A percentile compares a stretch with the other conserved stretches of the same genome.
These are phyloP conservation scores for Ophiosphaerella narmari DNA, from an alignment of 2,329 filamentous ascomycete genomes.

Conservation along the genomic window DNA sequence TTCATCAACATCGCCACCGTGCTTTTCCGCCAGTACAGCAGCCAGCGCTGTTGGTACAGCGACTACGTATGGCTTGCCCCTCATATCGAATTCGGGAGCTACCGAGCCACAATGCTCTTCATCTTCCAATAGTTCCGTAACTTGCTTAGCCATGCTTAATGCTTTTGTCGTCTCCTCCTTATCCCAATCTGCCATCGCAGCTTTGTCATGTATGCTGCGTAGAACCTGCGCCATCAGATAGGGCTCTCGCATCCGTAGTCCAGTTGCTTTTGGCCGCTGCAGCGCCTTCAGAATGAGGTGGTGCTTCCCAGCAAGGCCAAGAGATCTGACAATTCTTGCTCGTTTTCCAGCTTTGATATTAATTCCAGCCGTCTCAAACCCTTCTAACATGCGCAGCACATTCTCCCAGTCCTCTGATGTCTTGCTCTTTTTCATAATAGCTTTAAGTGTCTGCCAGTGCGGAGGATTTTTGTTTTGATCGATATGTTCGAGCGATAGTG, in stretches of 20 bases:
- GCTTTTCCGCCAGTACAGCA: constrained; percentile 46
- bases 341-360: constrained; percentile 12
- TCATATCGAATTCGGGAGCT: constrained; percentile 29
- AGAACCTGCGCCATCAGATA: constrained; percentile 41
- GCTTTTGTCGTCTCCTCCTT: constrained; percentile 45
- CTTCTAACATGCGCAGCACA: constrained; percentile 38
- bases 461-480: constrained; percentile 26
- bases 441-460: constrained; percentile 13
- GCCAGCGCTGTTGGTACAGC: constrained; percentile 52
- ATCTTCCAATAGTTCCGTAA: constrained; percentile 49
- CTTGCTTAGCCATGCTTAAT: constrained; percentile 44
- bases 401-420: constrained; percentile 43
- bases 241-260: constrained; percentile 24
- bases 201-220: constrained; percentile 41
- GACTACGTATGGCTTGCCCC: constrained; percentile 43
- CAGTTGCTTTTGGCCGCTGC: constrained; percentile 31
- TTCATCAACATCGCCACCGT: constrained; percentile 45
- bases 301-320: constrained; percentile 25
- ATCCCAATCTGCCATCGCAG: constrained; percentile 43
- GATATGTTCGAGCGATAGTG: constrained; percentile 40
- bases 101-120: constrained; percentile 42
- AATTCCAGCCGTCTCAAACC: constrained; percentile 33
- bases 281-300: constrained; percentile 37
- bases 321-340: constrained; percentile 23
- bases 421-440: constrained; percentile 21